Conservation (phyloP, 805 yeast species). For the Ogataea ganodermae region DNA sequence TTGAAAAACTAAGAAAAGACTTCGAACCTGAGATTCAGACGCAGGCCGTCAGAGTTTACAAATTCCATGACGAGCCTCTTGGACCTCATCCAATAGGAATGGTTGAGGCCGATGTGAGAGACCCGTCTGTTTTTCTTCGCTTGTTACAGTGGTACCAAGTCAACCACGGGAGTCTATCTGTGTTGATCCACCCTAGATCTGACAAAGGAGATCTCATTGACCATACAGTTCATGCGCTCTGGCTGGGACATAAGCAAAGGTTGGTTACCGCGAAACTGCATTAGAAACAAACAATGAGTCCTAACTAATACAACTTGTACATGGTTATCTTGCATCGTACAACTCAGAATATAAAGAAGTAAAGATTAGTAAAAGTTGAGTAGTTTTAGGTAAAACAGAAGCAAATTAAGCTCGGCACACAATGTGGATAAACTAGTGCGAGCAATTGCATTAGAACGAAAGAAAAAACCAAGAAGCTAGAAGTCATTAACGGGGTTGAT, state of each 20-base stretch:
- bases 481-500: conserved; percentile 5
- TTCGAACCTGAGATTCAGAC: conserved; percentile 31
- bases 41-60: conserved; percentile 45
- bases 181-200: conserved; percentile 55
- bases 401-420: neutral
- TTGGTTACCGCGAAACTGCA: conserved; percentile 13
- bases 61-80: conserved; percentile 48
- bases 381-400: neutral
- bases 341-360: neutral
- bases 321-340: conserved; percentile 5
- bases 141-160: conserved; percentile 53
- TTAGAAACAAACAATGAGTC: neutral
- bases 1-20: conserved; percentile 26
- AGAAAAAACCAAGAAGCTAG: neutral
- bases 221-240: conserved; percentile 56
- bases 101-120: conserved; percentile 58
- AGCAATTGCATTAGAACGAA: neutral
- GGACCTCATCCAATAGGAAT: conserved; percentile 63
- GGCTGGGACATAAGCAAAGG: conserved; percentile 48
- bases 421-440: neutral
- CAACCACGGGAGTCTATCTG: conserved; percentile 53
- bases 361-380: too few relatives aligned
- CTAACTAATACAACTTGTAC: neutral
- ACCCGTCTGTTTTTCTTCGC: conserved; percentile 45
- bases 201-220: conserved; percentile 44